A percentile compares a stretch with the other conserved stretches of the same genome.
Conservation (phyloP, 345 rosid genomes). For the Streptanthus diversifolius region DNA sequence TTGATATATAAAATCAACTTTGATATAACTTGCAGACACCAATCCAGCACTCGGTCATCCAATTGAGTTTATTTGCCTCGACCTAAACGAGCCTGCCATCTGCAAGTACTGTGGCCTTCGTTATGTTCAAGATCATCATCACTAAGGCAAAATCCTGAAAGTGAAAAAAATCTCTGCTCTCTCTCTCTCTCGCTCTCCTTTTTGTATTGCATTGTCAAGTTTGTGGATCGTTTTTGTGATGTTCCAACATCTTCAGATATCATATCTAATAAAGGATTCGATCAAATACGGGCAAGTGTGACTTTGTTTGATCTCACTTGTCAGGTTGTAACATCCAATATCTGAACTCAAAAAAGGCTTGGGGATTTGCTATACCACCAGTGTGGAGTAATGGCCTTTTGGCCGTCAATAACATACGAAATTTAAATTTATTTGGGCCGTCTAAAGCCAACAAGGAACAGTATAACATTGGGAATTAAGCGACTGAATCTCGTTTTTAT, state of each 20-base stretch:
- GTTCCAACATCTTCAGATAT: not conserved
- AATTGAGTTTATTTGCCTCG: conserved; percentile 94
- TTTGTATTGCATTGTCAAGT: not conserved
- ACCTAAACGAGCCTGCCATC: conserved; percentile 73
- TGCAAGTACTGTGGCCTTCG: conserved; percentile 99
- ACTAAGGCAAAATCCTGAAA: conserved; percentile 35
- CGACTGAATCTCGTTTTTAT: not conserved
- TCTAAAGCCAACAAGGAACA: not conserved
- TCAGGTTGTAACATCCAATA: conserved; percentile 7
- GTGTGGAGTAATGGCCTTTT: not conserved
- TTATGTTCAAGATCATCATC: conserved; percentile 90
- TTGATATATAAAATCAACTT: not conserved
- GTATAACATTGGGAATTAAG: no score
- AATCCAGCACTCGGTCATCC: conserved; percentile 95
- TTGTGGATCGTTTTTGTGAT: conserved; percentile 14
- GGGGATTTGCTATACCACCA: not conserved
- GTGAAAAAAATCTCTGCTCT: not conserved
- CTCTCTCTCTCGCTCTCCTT: not conserved
- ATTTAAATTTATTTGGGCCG: not conserved
- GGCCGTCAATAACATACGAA: not conserved
- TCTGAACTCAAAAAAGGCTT: not conserved
- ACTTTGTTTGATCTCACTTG: not conserved
- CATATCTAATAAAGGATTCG: conserved; percentile 16
- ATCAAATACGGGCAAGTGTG: not conserved
- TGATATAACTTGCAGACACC: conserved; percentile 44